Percentiles rank a stretch among this genome's conserved stretches.
These are phyloP conservation scores for Aegilops tauschii DNA, from an alignment of 176 grass and related monocot genomes.

Conservation along the genomic window DNA sequence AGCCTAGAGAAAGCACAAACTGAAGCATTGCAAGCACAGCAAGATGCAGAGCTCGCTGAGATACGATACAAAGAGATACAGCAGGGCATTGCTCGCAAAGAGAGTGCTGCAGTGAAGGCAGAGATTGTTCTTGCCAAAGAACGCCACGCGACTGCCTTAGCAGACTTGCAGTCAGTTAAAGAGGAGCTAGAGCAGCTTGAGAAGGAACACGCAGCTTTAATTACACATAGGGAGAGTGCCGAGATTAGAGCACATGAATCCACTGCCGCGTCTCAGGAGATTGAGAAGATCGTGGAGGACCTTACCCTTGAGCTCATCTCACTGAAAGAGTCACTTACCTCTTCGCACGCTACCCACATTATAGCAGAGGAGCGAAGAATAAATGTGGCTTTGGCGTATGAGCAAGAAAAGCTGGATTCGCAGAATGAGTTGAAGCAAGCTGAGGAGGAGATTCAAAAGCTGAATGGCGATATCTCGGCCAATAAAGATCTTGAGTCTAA, in stretches of 20 bases:
- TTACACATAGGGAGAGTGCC: constrained; percentile 43
- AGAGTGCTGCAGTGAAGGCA: constrained; percentile 56
- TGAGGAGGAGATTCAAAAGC: constrained; percentile 45
- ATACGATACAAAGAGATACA: constrained; percentile 68
- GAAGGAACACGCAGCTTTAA: constrained; percentile 50
- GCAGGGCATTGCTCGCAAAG: constrained; percentile 43
- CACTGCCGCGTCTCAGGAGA: constrained; percentile 37
- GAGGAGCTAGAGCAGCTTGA: constrained; percentile 58
- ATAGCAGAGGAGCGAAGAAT: constrained; percentile 63
- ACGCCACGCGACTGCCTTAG: constrained; percentile 37
- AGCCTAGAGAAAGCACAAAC: constrained; percentile 59
- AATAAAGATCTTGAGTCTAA: constrained; percentile 57
- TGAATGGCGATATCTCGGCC: constrained; percentile 29
- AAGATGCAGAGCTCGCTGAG: constrained; percentile 60
- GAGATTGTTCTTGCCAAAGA: constrained; percentile 62
- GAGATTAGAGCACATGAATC: constrained; percentile 46
- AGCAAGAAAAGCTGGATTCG: constrained; percentile 52
- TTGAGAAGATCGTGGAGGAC: constrained; percentile 57
- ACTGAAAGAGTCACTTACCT: constrained; percentile 50
- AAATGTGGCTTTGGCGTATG: constrained; percentile 48
- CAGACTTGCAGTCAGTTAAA: constrained; percentile 61
- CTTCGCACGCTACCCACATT: constrained; percentile 58
- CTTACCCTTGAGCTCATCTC: constrained; percentile 58
- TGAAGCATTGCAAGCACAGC: constrained; percentile 58
- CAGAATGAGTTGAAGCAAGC: constrained; percentile 65